These are phyloP conservation scores for Coniophora puteana DNA, from an alignment of 1,284 basidiomycete species.

Conservation along the genomic window DNA sequence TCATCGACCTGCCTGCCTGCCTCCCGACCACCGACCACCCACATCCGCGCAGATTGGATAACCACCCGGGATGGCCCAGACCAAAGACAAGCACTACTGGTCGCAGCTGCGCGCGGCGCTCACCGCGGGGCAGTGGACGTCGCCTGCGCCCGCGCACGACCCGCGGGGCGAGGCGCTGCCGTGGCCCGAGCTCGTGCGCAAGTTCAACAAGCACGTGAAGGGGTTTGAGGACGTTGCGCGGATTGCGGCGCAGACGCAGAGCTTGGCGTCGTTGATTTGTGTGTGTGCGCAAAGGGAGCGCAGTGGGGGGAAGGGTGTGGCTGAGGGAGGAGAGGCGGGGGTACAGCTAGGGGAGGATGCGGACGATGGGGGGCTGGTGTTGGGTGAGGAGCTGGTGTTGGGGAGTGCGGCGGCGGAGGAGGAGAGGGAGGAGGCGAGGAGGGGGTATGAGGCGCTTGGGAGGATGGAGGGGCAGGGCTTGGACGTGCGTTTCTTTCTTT, in stretches of 20 bases:
- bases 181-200: constrained; percentile 81
- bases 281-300: constrained; percentile 39
- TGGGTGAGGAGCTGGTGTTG: constrained; percentile 42
- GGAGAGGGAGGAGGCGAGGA: constrained; percentile 47
- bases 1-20: too few relatives aligned
- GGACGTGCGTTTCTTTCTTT: constrained; percentile 46
- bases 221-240: constrained; percentile 59
- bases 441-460: constrained; percentile 50
- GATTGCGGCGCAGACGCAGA: constrained; percentile 63
- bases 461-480: constrained; percentile 47
- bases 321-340: too few relatives aligned
- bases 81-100: constrained; percentile 74
- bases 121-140: constrained; percentile 67
- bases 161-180: constrained; percentile 54
- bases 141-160: constrained; percentile 55
- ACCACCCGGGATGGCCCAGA: constrained; percentile 31
- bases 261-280: constrained; percentile 59
- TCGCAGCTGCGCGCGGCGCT: constrained; percentile 63
- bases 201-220: constrained; percentile 84
- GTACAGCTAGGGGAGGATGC: too few relatives aligned
- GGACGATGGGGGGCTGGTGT: constrained; percentile 31
- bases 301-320: constrained; percentile 14
- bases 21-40: too few relatives aligned
- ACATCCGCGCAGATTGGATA: too few relatives aligned
- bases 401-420: constrained; percentile 50